Evolutionary conservation across 176 grass and related monocot species (phyloP).

Genomic region (Poa pratensis): DNA sequence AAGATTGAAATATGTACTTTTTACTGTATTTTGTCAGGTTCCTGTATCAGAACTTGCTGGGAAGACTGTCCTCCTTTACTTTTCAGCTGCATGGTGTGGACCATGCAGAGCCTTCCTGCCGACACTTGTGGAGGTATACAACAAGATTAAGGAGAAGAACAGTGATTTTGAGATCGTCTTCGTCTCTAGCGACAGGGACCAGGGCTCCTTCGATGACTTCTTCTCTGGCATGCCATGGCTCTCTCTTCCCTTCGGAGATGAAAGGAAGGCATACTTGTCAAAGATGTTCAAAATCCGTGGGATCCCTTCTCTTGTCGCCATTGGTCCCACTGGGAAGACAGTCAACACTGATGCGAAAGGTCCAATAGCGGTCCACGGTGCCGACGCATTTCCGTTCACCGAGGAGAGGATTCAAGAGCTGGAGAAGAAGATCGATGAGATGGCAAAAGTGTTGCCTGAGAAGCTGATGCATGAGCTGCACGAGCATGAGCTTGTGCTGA

Average conservation of each 20-base stretch:
- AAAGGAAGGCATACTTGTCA: conserved; percentile 52
- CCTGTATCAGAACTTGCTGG: conserved; percentile 72
- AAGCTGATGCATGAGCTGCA: conserved; percentile 77
- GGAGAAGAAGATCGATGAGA: conserved; percentile 56
- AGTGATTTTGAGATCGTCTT: conserved; percentile 79
- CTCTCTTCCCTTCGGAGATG: conserved; percentile 75
- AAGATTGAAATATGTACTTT: conserved; percentile 8
- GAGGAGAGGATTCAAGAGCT: conserved; percentile 62
- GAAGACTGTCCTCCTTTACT: conserved; percentile 91
- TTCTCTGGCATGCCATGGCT: conserved; percentile 87
- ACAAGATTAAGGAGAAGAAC: conserved; percentile 77
- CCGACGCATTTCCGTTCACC: conserved; percentile 77
- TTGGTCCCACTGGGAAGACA: conserved; percentile 67
- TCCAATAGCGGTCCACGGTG: conserved; percentile 56
- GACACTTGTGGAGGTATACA: conserved; percentile 68
- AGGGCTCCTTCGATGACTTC: conserved; percentile 65
- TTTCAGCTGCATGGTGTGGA: conserved; percentile 74
- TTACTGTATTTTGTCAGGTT: conserved; percentile 51
- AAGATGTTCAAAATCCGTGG: conserved; percentile 56
- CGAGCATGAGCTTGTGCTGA: conserved; percentile 76
- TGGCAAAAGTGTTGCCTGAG: conserved; percentile 68
- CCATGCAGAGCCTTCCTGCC: conserved; percentile 77
- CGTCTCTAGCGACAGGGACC: conserved; percentile 70
- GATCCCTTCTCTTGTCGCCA: conserved; percentile 75
- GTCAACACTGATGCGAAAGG: conserved; percentile 56